Percentiles rank a stretch among this genome's conserved stretches.
Conservation (phyloP, 768 basidiomycete genomes). For the Termitomyces eurrhizus region DNA sequence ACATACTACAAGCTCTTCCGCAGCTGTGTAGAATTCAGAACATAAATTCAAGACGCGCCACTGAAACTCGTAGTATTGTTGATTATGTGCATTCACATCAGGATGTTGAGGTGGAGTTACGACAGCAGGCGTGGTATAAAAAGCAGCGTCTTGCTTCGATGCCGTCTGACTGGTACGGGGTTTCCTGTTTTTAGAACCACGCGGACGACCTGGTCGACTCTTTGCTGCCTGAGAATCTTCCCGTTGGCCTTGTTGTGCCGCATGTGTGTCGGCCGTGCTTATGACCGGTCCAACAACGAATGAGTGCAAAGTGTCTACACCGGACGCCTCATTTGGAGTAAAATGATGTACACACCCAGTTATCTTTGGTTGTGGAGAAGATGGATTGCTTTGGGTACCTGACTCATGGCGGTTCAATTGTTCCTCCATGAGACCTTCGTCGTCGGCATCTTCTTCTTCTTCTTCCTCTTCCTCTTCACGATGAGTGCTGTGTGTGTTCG, state of each 20-base stretch:
- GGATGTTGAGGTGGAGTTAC: constrained; percentile 37
- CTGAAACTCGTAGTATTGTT: constrained; percentile 82
- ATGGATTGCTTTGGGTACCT: constrained; percentile 33
- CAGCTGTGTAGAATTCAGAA: constrained; percentile 82
- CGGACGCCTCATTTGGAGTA: not conserved
- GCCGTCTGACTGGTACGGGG: constrained; percentile 30
- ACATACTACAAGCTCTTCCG: constrained; percentile 80
- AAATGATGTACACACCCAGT: constrained; percentile 22
- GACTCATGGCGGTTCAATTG: constrained; percentile 51
- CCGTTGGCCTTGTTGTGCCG: constrained; percentile 23
- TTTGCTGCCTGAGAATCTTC: constrained; percentile 39
- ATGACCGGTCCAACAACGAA: constrained; percentile 7
- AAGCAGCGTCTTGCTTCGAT: constrained; percentile 34
- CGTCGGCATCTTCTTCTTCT: constrained; percentile 69
- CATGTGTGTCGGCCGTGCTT: constrained; percentile 22
- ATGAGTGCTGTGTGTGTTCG: constrained; percentile 13
- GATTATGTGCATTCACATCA: constrained; percentile 60
- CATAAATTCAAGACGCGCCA: constrained; percentile 82
- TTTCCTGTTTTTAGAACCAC: constrained; percentile 75
- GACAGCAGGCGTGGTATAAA: constrained; percentile 34
- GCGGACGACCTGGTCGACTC: constrained; percentile 73
- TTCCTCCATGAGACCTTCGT: constrained; percentile 69
- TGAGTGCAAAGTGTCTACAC: constrained; percentile 8
- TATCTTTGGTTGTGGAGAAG: constrained; percentile 32
- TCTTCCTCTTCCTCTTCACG: constrained; percentile 50